These are phyloP conservation scores for Dichomitus squalens DNA, from an alignment of 1,284 basidiomycete species.

Conservation along the genomic window DNA sequence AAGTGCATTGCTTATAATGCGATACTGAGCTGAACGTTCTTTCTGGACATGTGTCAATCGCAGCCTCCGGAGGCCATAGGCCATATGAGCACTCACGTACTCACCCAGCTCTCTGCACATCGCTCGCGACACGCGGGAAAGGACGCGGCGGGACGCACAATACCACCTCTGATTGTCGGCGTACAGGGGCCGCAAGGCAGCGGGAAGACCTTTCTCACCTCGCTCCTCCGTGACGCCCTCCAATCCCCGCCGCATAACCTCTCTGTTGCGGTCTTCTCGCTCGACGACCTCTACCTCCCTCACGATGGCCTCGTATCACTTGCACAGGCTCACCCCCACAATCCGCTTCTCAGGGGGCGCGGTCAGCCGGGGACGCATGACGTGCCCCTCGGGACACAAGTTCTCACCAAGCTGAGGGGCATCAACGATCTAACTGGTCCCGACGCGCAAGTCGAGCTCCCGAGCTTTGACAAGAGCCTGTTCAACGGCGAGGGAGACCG, in stretches of 20 bases:
- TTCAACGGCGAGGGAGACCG: constrained; percentile 85
- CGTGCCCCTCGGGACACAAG: constrained; percentile 56
- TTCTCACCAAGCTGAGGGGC: constrained; percentile 53
- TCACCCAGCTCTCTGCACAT: constrained; percentile 36
- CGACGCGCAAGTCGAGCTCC: constrained; percentile 55
- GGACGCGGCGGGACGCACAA: accelerated
- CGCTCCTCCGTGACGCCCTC: constrained; percentile 53
- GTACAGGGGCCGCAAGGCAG: constrained; percentile 89
- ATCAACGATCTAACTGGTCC: constrained; percentile 39
- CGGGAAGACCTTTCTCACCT: constrained; percentile 78
- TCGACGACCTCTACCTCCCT: constrained; percentile 87
- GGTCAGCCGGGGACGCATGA: constrained; percentile 92
- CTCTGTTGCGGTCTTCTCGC: constrained; percentile 69
- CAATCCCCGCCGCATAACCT: constrained; percentile 52
- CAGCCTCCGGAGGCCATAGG: constrained; percentile 24
- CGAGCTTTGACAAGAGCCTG: constrained; percentile 87
- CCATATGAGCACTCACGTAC: constrained; percentile 49
- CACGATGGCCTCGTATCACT: constrained; percentile 59
- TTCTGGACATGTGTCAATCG: not conserved
- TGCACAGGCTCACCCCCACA: constrained; percentile 55
- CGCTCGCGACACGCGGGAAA: constrained; percentile 17
- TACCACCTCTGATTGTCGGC: constrained; percentile 70
- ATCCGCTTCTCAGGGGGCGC: constrained; percentile 72
- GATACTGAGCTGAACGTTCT: not conserved
- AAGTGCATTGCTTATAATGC: no score